Conservation (phyloP, 768 basidiomycete genomes). For the Pseudohyphozyma bogoriensis region DNA sequence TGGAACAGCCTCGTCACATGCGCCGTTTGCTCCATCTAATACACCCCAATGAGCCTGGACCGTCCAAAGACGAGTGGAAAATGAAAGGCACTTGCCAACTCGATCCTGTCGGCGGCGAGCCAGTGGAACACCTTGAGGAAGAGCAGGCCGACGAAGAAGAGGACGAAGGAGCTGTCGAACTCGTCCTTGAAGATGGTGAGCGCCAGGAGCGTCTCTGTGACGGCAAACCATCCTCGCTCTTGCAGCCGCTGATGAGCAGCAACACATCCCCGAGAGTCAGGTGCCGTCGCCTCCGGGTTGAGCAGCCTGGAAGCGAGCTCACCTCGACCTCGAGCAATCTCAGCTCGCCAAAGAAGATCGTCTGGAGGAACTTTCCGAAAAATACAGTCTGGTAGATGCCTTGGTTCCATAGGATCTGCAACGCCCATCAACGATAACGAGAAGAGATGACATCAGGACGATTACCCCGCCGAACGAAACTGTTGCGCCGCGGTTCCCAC, state of each 20-base stretch:
- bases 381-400: constrained; percentile 65
- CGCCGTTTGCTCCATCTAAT: constrained; percentile 93
- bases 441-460: neutral
- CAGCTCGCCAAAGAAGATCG: constrained; percentile 81
- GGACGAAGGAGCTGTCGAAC: constrained; percentile 79
- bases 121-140: constrained; percentile 98
- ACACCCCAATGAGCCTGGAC: neutral
- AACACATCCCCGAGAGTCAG: neutral
- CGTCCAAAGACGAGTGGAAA: neutral
- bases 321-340: constrained; percentile 87
- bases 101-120: constrained; percentile 87
- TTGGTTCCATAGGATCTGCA: constrained; percentile 82
- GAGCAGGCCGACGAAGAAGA: constrained; percentile 89
- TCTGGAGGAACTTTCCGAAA: constrained; percentile 65
- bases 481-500: neutral
- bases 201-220: constrained; percentile 89
- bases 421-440: neutral
- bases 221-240: constrained; percentile 92
- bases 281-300: neutral
- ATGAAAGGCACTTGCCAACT: constrained; percentile 57
- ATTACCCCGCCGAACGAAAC: no score
- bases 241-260: constrained; percentile 63
- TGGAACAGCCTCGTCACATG: constrained; percentile 83
- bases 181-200: constrained; percentile 96
- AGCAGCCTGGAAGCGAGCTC: constrained; percentile 28